Conservation (phyloP, 1,284 basidiomycete genomes). For the Sporisorium sorghi region DNA sequence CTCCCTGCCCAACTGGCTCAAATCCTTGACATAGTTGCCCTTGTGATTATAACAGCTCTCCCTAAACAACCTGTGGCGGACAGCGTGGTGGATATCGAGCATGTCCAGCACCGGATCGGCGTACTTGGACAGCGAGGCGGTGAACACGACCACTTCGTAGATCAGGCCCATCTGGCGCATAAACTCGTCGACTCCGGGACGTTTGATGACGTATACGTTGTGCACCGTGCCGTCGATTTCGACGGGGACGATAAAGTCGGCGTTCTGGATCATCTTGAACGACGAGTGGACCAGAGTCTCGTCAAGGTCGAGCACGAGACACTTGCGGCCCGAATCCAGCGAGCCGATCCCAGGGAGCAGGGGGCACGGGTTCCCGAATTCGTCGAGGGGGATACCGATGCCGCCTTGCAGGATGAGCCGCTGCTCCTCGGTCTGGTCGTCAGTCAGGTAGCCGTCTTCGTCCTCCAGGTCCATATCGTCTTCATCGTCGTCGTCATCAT, state of each 20-base stretch:
- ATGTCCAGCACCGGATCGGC: conserved; percentile 98
- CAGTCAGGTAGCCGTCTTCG: conserved; percentile 67
- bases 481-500: conserved; percentile 67
- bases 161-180: conserved; percentile 96
- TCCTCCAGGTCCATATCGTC: conserved; percentile 70
- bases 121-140: conserved; percentile 97
- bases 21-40: conserved; percentile 99
- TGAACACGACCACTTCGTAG: conserved; percentile 98
- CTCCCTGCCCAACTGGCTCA: conserved; percentile 93
- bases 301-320: conserved; percentile 89
- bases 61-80: conserved; percentile 94
- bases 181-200: conserved; percentile 96
- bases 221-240: conserved; percentile 98
- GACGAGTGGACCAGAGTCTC: conserved; percentile 87
- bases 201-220: conserved; percentile 98
- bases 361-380: conserved; percentile 86
- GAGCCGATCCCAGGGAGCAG: conserved; percentile 81
- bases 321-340: conserved; percentile 85
- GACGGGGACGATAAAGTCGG: conserved; percentile 97
- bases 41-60: conserved; percentile 99
- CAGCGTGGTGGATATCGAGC: conserved; percentile 89
- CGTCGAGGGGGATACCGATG: conserved; percentile 82
- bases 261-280: conserved; percentile 71
- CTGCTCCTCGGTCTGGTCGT: conserved; percentile 81
- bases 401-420: conserved; percentile 82